Conservation (phyloP, 441 rosid genomes). For the Breynia disticha region DNA sequence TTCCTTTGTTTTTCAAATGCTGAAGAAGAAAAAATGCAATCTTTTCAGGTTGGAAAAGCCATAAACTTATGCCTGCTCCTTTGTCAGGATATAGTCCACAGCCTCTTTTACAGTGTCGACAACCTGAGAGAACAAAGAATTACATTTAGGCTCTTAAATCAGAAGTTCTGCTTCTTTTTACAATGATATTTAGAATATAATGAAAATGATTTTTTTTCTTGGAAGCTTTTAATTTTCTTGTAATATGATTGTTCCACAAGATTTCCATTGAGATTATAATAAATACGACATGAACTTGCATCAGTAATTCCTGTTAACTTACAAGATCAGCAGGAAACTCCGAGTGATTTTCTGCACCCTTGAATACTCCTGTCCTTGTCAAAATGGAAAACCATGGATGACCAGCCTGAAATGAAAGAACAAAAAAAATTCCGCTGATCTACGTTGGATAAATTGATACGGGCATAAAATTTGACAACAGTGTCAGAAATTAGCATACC, state of each 20-base stretch:
- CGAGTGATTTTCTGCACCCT: conserved; percentile 44
- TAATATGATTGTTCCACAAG: no score
- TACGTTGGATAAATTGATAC: not conserved
- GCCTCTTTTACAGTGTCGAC: conserved; percentile 73
- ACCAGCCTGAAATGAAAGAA: conserved; percentile 47
- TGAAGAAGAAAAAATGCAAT: no score
- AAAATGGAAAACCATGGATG: conserved; percentile 79
- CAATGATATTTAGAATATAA: no score
- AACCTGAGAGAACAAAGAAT: conserved; percentile 37
- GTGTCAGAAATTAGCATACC: conserved; percentile 26
- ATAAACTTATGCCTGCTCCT: conserved; percentile 21
- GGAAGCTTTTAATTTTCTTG: no score
- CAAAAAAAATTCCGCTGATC: not conserved
- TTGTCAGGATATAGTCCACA: conserved; percentile 53
- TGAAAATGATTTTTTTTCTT: no score
- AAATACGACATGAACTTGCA: no score
- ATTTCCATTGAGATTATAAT: no score
- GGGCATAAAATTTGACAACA: not conserved
- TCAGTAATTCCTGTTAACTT: conserved; percentile 5
- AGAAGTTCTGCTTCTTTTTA: no score
- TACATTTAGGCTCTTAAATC: not conserved
- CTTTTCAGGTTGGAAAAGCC: no score
- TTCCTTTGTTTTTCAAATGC: no score
- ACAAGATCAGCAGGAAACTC: conserved; percentile 72
- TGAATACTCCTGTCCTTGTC: conserved; percentile 83